Evolutionary conservation across 371 early-diverging fungal genomes (phyloP).

Genomic region (Gilbertella persicaria): DNA sequence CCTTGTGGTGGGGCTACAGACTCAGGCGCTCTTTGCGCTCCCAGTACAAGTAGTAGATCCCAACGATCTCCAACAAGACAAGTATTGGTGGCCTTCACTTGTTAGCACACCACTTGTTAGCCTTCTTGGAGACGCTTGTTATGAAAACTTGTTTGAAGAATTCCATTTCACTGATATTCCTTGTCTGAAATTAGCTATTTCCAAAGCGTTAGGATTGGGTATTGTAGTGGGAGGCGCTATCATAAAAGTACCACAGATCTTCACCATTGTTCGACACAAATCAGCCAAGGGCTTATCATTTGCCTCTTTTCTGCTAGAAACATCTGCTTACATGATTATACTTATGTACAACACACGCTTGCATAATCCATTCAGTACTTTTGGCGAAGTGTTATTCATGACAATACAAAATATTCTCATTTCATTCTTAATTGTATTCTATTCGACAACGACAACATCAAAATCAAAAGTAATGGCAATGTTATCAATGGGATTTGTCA

Average conservation of each 20-base stretch:
- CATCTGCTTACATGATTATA: conserved; percentile 73
- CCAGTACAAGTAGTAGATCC: background rate
- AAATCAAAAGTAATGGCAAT: background rate
- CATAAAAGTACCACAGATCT: conserved; percentile 95
- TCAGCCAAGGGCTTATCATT: conserved; percentile 85
- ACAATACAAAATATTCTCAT: conserved; percentile 79
- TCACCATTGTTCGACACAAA: conserved; percentile 76
- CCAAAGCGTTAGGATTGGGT: conserved; percentile 89
- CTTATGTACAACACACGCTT: conserved; percentile 85
- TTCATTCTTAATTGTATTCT: conserved; percentile 64
- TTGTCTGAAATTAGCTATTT: conserved; percentile 83
- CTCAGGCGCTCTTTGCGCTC: background rate
- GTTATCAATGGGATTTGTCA: background rate
- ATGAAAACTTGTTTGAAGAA: conserved; percentile 65
- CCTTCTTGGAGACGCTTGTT: conserved; percentile 74
- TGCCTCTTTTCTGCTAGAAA: conserved; percentile 80
- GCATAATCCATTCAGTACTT: conserved; percentile 89
- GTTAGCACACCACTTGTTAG: conserved; percentile 55
- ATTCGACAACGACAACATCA: conserved; percentile 21
- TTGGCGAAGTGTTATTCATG: conserved; percentile 83
- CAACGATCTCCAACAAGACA: background rate
- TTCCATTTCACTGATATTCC: conserved; percentile 61
- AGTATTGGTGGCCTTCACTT: conserved; percentile 14
- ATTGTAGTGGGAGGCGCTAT: conserved; percentile 89
- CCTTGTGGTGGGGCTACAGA: background rate